These are phyloP conservation scores for Solanum hybrid DNA, from an alignment of 305 asterid genomes.

Conservation along the genomic window DNA sequence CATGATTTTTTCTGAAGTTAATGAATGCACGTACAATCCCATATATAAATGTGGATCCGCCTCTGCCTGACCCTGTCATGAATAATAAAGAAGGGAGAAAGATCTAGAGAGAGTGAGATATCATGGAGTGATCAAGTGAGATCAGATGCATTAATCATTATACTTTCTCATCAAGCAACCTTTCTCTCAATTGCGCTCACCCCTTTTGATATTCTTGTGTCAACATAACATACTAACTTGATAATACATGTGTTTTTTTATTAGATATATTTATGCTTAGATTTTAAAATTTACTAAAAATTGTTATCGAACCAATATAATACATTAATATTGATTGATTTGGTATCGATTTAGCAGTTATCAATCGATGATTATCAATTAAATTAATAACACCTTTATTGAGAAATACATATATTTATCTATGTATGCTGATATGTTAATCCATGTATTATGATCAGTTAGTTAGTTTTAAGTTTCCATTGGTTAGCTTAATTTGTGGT, in stretches of 20 bases:
- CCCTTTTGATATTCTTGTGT: neutral
- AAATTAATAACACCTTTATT: no score
- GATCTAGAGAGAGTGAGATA: neutral
- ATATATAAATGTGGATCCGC: no score
- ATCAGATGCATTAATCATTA: neutral
- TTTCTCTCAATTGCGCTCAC: neutral
- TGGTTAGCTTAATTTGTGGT: neutral
- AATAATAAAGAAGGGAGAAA: neutral
- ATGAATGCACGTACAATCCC: neutral
- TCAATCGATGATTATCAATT: neutral
- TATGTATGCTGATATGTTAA: neutral
- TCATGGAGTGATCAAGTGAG: neutral
- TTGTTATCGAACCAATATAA: neutral
- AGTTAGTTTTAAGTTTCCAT: neutral
- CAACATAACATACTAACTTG: neutral
- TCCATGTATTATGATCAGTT: neutral
- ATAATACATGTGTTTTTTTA: neutral
- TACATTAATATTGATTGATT: neutral
- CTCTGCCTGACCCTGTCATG: neutral
- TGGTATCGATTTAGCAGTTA: neutral
- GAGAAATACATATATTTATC: neutral
- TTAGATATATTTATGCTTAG: neutral
- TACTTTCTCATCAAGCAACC: neutral
- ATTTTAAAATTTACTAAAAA: neutral
- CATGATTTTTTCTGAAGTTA: neutral